phyloP scores from a whole-genome alignment of 2,329 filamentous ascomycete species.

The Colletotrichum endophyticum region DNA sequence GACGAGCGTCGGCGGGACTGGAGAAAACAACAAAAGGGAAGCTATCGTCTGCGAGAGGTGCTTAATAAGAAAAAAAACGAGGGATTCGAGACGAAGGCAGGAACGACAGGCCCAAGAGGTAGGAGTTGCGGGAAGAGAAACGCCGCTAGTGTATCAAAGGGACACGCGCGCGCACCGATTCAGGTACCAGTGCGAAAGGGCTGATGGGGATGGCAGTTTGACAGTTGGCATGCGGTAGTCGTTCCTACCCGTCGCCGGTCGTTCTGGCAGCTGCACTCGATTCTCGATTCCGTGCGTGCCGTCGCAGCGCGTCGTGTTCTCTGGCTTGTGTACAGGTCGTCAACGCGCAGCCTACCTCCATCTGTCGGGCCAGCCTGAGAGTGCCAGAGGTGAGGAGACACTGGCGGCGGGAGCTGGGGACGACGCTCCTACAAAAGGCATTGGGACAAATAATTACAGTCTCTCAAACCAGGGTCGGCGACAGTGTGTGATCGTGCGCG shows the following conservation, averaged over 20 bases:
- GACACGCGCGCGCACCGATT: neutral
- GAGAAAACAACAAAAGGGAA: neutral
- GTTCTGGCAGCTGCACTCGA: slow-evolving; percentile 4
- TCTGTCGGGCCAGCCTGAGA: neutral
- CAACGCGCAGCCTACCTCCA: neutral
- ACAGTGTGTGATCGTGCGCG: slow-evolving; percentile 7
- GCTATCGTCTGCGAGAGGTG: neutral
- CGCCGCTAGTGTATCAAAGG: slow-evolving; percentile 9
- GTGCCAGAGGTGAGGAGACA: neutral
- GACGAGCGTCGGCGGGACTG: neutral
- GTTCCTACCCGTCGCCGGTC: neutral
- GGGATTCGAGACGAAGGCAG: neutral
- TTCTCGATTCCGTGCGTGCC: neutral
- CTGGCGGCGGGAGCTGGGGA: neutral
- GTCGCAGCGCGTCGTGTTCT: neutral
- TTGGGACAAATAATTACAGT: neutral
- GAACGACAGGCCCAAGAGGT: neutral
- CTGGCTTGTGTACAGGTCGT: neutral
- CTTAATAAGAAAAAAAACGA: neutral
- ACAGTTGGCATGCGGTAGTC: neutral
- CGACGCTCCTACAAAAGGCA: neutral
- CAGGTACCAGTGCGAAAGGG: neutral
- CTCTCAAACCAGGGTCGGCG: neutral
- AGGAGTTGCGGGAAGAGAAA: neutral
- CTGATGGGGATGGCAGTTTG: neutral